These are phyloP conservation scores for Oehlia diaphana DNA, from an alignment of 192 early-diverging fungal genomes.

Conservation along the genomic window DNA sequence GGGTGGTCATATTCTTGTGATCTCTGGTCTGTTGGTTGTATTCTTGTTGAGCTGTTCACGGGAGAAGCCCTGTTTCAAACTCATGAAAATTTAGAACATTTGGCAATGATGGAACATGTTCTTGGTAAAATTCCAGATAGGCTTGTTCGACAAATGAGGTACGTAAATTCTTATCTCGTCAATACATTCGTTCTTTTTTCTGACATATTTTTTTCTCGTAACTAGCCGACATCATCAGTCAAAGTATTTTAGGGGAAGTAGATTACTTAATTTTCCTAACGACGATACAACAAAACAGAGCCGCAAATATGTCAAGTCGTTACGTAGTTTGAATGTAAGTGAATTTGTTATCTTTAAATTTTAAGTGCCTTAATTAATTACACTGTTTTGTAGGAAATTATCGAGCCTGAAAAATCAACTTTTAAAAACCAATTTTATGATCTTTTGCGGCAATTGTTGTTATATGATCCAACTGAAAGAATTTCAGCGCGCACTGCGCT, in stretches of 20 bases:
- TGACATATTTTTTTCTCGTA: conserved; percentile 3
- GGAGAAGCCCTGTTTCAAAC: conserved; percentile 97
- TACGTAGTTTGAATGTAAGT: conserved; percentile 56
- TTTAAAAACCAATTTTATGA: conserved; percentile 62
- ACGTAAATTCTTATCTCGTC: conserved; percentile 14
- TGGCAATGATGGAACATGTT: conserved; percentile 94
- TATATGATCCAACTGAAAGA: conserved; percentile 76
- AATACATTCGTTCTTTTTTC: conserved; percentile 3
- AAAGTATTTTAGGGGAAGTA: conserved; percentile 53
- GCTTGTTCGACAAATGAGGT: conserved; percentile 56
- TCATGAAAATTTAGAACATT: conserved; percentile 95
- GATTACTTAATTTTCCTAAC: conserved; percentile 55
- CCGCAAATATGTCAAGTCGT: conserved; percentile 60
- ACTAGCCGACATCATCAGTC: conserved; percentile 40
- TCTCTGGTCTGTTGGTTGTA: conserved; percentile 98
- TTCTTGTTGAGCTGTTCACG: conserved; percentile 92
- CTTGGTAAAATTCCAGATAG: conserved; percentile 75
- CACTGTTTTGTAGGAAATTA: conserved; percentile 37
- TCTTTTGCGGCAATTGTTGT: conserved; percentile 71
- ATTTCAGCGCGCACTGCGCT: conserved; percentile 84
- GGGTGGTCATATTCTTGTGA: conserved; percentile 98
- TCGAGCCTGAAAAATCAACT: conserved; percentile 44
- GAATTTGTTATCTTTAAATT: neutral
- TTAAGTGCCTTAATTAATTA: neutral
- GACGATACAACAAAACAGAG: conserved; percentile 54